Conservation (phyloP, 2,329 filamentous ascomycete genomes). For the Blastomyces percursus region DNA sequence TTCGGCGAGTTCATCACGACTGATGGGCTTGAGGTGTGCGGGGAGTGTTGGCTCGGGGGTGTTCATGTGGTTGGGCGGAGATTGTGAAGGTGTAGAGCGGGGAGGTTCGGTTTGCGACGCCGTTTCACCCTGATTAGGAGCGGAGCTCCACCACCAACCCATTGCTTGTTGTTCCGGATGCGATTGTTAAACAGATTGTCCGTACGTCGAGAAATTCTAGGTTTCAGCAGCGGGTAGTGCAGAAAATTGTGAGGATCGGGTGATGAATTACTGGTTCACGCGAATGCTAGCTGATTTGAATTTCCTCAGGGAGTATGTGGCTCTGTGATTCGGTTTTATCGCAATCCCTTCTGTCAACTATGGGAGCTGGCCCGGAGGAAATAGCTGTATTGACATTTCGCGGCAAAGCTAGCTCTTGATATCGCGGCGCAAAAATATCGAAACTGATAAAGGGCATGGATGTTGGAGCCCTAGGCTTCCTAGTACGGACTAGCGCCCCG, state of each 20-base stretch:
- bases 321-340: background rate
- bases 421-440: background rate
- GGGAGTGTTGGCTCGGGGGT: conserved; percentile 15
- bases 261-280: background rate
- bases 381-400: background rate
- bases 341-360: background rate
- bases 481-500: no score
- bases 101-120: conserved; percentile 11
- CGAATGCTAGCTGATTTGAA: background rate
- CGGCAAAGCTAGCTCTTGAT: background rate
- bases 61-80: conserved; percentile 12
- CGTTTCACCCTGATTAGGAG: background rate
- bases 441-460: background rate
- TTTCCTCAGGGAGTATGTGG: background rate
- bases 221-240: background rate
- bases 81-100: conserved; percentile 4
- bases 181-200: conserved; percentile 1
- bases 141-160: conserved; percentile 39
- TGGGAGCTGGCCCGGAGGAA: background rate
- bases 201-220: background rate
- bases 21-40: conserved; percentile 20
- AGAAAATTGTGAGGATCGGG: background rate
- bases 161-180: conserved; percentile 20
- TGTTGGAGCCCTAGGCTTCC: no score
- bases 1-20: conserved; percentile 41